These are phyloP conservation scores for Marasmius oreades DNA, from an alignment of 1,284 basidiomycete genomes.

Conservation along the genomic window DNA sequence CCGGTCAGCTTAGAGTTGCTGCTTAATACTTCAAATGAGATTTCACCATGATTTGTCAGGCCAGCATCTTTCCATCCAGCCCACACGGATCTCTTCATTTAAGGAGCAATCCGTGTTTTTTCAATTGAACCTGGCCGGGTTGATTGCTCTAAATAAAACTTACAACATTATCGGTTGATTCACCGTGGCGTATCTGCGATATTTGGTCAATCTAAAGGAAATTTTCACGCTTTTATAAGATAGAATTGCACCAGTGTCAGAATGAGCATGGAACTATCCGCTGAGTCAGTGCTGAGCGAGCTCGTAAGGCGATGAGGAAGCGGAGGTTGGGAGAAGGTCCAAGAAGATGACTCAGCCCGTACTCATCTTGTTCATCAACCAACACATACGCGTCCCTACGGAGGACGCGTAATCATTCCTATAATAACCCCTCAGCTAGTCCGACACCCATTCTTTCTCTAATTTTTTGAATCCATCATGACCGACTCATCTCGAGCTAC, in stretches of 20 bases:
- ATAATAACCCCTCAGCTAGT: neutral
- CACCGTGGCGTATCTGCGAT: constrained; percentile 70
- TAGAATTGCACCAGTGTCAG: constrained; percentile 1
- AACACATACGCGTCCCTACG: constrained; percentile 2
- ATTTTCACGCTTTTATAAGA: neutral
- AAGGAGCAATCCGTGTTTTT: neutral
- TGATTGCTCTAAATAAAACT: constrained; percentile 16
- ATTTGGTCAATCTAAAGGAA: neutral
- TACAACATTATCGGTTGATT: constrained; percentile 70
- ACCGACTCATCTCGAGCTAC: constrained; percentile 21
- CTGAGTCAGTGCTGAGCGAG: neutral
- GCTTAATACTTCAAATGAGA: neutral
- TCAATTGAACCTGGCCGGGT: neutral
- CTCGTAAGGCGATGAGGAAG: neutral
- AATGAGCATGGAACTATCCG: neutral
- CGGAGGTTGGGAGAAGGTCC: neutral
- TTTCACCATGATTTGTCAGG: constrained; percentile 77
- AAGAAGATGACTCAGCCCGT: neutral
- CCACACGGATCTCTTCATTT: constrained; percentile 60
- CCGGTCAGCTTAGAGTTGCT: neutral
- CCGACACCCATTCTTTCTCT: neutral
- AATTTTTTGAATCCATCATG: constrained; percentile 5
- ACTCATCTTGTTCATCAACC: neutral
- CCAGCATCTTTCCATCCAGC: constrained; percentile 85
- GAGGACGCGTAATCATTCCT: constrained; percentile 11